phyloP scores from a whole-genome alignment of 441 rosid species.

The Gossypium laxum region DNA sequence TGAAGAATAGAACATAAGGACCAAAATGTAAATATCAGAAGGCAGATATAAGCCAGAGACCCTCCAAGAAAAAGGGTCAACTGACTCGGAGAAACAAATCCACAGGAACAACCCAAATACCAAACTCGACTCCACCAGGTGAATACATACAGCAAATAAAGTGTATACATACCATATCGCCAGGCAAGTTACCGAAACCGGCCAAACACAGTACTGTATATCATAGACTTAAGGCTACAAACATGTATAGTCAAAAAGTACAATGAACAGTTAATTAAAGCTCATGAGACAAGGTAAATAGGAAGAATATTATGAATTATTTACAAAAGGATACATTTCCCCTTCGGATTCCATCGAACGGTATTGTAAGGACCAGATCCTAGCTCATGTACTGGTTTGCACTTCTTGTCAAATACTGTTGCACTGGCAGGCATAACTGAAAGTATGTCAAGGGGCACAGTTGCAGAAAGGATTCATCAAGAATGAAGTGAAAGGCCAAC shows the following conservation, averaged over 20 bases:
- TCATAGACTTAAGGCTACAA: constrained; percentile 34
- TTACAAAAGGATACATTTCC: constrained; percentile 56
- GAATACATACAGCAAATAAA: constrained; percentile 5
- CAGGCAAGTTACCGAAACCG: constrained; percentile 97
- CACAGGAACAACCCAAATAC: not conserved
- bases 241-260: not conserved
- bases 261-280: not conserved
- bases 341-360: constrained; percentile 86
- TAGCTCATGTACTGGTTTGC: constrained; percentile 74
- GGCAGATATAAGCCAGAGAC: not conserved
- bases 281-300: not conserved
- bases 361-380: constrained; percentile 87
- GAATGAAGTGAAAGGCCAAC: not conserved
- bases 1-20: not conserved
- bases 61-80: not conserved
- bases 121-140: not conserved
- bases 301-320: not conserved
- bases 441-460: constrained; percentile 33
- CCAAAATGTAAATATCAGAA: not conserved
- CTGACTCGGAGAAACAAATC: not conserved
- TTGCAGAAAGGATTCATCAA: constrained; percentile 5
- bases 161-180: constrained; percentile 66
- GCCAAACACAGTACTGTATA: constrained; percentile 71
- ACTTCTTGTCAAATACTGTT: constrained; percentile 75
- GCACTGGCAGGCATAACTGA: constrained; percentile 87